Percentiles rank a stretch among this genome's conserved stretches.
Evolutionary conservation across 768 basidiomycete genomes (phyloP).

Genomic region (Boletus rubropictus): DNA sequence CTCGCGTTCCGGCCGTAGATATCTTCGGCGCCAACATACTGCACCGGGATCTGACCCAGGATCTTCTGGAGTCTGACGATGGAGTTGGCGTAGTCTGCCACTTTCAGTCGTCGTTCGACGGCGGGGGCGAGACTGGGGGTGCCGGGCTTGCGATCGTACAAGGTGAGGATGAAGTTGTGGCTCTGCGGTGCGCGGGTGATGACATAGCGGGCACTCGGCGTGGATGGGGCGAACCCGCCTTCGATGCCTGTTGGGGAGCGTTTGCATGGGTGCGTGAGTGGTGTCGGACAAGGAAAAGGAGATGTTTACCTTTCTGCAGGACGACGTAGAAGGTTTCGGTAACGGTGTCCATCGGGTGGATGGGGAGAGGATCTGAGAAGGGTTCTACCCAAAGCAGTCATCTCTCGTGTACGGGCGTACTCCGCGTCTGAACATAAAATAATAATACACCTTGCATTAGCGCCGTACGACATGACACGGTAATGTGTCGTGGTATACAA

Average conservation of each 20-base stretch:
- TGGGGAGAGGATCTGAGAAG: not conserved
- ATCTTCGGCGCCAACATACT: conserved; percentile 54
- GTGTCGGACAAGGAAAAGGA: conserved; percentile 29
- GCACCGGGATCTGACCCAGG: conserved; percentile 41
- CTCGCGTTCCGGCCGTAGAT: conserved; percentile 67
- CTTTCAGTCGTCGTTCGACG: conserved; percentile 37
- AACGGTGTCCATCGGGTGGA: not conserved
- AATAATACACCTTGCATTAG: no score
- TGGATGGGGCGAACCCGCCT: conserved; percentile 72
- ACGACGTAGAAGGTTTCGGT: conserved; percentile 2
- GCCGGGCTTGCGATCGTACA: conserved; percentile 45
- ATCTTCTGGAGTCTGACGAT: conserved; percentile 45
- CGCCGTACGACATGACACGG: not conserved
- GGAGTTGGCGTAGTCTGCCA: conserved; percentile 5
- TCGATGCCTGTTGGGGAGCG: conserved; percentile 12
- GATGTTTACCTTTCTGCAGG: conserved; percentile 3
- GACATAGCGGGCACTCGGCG: conserved; percentile 48
- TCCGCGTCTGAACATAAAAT: no score
- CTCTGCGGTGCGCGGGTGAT: conserved; percentile 38
- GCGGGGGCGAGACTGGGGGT: conserved; percentile 38
- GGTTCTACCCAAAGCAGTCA: no score
- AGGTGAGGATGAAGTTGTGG: conserved; percentile 39
- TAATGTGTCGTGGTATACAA: not conserved
- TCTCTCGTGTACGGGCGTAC: no score
- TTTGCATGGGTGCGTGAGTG: not conserved